Evolutionary conservation across 2,329 filamentous ascomycete genomes (phyloP).

Genomic region (Leptographium procerum): DNA sequence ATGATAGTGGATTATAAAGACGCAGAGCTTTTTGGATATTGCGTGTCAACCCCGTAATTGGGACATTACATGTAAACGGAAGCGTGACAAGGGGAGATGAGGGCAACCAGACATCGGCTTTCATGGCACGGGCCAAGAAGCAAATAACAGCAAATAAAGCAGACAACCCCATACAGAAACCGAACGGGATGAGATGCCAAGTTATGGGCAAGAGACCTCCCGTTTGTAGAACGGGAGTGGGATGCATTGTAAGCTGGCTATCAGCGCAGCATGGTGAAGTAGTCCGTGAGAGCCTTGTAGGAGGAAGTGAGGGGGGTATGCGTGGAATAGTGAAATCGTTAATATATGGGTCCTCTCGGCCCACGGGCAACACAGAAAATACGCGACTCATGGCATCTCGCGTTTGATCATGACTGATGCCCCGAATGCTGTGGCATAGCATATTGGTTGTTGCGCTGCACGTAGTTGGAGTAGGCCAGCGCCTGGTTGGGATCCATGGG

Average conservation of each 20-base stretch:
- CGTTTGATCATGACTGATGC: conserved; percentile 54
- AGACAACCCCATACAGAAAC: background rate
- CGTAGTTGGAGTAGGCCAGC: conserved; percentile 73
- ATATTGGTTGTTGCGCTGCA: conserved; percentile 63
- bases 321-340: background rate
- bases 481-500: conserved; percentile 67
- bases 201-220: conserved; percentile 9
- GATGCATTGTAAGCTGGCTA: conserved; percentile 50
- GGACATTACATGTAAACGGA: background rate
- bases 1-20: background rate
- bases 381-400: background rate
- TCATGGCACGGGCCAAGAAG: background rate
- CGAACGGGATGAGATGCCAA: conserved; percentile 6
- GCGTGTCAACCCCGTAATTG: background rate
- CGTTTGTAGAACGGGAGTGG: conserved; percentile 8
- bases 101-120: background rate
- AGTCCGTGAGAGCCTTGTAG: conserved; percentile 10
- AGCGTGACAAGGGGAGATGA: background rate
- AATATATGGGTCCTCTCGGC: background rate
- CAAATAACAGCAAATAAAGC: background rate
- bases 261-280: conserved; percentile 28
- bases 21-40: conserved; percentile 2
- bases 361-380: background rate
- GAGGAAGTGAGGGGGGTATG: conserved; percentile 1
- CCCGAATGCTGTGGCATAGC: conserved; percentile 75